Evolutionary conservation across 2,329 filamentous ascomycete species (phyloP).

Genomic region (Aspergillus sp.): DNA sequence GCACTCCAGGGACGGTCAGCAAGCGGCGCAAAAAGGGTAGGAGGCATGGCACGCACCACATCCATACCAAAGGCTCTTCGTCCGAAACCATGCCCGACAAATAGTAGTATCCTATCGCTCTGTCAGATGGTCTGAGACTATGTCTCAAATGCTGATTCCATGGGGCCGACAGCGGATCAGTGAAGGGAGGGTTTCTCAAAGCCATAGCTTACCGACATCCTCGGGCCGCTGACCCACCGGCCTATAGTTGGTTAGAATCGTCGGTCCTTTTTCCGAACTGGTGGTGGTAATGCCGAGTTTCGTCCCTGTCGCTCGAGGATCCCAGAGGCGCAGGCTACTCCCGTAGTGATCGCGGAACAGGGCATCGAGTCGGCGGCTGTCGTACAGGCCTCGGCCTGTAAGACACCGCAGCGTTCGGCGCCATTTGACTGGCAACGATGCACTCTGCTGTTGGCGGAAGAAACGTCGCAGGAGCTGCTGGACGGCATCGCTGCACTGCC

Average conservation of each 20-base stretch:
- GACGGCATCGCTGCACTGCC: conserved; percentile 1
- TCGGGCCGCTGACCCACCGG: background rate
- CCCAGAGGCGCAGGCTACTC: conserved; percentile 1
- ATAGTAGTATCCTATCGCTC: background rate
- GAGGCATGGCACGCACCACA: background rate
- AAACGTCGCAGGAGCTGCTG: background rate
- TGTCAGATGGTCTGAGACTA: background rate
- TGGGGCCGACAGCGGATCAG: background rate
- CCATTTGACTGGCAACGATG: background rate
- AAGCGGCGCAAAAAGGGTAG: background rate
- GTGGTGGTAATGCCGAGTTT: conserved; percentile 1
- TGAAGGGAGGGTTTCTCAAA: background rate
- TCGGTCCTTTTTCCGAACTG: background rate
- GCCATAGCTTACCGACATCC: background rate
- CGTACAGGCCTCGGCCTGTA: conserved; percentile 1
- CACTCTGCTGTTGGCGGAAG: background rate
- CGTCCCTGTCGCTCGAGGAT: background rate
- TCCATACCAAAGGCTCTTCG: conserved; percentile 1
- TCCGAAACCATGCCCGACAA: background rate
- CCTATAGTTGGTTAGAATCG: conserved; percentile 3
- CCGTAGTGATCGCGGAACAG: conserved; percentile 1
- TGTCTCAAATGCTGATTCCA: no score
- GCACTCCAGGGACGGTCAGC: conserved; percentile 1
- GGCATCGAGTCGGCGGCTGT: background rate
- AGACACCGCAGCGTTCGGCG: background rate